These are phyloP conservation scores for Thraustochytrium sp. DNA, from an alignment of 352 stramenopile species.

Conservation along the genomic window DNA sequence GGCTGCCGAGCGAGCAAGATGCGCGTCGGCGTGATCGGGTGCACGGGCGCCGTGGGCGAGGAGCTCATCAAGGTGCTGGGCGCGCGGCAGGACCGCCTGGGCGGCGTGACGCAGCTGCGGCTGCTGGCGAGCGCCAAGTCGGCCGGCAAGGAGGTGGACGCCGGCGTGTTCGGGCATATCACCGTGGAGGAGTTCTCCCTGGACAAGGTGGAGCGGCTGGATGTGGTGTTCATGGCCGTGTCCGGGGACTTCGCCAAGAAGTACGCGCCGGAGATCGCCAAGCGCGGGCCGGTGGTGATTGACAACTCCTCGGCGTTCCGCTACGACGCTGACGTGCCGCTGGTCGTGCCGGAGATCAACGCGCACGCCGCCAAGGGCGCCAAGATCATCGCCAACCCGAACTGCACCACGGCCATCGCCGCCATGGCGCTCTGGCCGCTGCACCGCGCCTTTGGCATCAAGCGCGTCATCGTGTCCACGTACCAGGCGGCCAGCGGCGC, in stretches of 20 bases:
- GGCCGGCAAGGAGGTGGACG: conserved; percentile 78
- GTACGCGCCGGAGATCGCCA: conserved; percentile 83
- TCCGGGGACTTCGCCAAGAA: conserved; percentile 91
- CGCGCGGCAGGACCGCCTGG: conserved; percentile 63
- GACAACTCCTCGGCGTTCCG: conserved; percentile 49
- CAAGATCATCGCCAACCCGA: conserved; percentile 59
- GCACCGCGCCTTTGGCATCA: conserved; percentile 79
- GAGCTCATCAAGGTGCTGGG: conserved; percentile 88
- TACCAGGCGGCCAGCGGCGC: conserved; percentile 61
- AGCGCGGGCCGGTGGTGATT: conserved; percentile 63
- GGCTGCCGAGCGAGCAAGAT: background rate
- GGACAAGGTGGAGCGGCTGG: conserved; percentile 78
- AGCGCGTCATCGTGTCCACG: conserved; percentile 43
- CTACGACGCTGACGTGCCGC: conserved; percentile 35
- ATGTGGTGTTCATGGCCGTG: conserved; percentile 95
- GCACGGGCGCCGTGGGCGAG: conserved; percentile 87
- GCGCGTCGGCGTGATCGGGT: conserved; percentile 27
- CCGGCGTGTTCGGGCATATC: conserved; percentile 74
- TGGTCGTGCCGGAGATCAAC: conserved; percentile 51
- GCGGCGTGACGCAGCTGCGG: conserved; percentile 81
- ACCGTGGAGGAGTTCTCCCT: conserved; percentile 90
- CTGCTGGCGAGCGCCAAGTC: conserved; percentile 89
- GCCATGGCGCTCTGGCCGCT: conserved; percentile 47
- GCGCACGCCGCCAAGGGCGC: conserved; percentile 55
- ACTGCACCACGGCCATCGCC: conserved; percentile 50